phyloP scores from a whole-genome alignment of 352 stramenopile genomes.

The Phytopythium helicoides region DNA sequence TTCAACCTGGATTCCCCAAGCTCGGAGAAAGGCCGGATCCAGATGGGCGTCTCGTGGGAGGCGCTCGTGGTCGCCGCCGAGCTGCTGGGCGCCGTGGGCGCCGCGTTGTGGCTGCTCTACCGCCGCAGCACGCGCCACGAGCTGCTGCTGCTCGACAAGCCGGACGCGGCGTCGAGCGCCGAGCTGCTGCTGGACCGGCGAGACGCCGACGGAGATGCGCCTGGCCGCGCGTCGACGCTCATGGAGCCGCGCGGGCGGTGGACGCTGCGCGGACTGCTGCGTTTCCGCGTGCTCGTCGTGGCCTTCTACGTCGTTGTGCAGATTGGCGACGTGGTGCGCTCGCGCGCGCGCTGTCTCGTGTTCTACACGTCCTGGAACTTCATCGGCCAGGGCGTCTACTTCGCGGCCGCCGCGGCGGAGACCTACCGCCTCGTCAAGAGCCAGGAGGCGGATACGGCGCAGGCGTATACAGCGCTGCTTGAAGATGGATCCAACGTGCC shows the following conservation, averaged over 20 bases:
- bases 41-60: conserved; percentile 42
- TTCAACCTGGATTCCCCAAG: too few relatives aligned
- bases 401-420: conserved; percentile 26
- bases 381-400: conserved; percentile 67
- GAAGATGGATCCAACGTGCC: conserved; percentile 31
- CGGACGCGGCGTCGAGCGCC: neutral
- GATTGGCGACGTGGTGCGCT: conserved; percentile 57
- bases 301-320: conserved; percentile 61
- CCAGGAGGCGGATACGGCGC: conserved; percentile 13
- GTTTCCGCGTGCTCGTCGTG: conserved; percentile 27
- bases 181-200: neutral
- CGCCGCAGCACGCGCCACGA: conserved; percentile 32
- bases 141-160: conserved; percentile 20
- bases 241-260: conserved; percentile 43
- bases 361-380: conserved; percentile 91
- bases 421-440: conserved; percentile 27
- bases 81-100: conserved; percentile 34
- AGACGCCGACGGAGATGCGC: neutral
- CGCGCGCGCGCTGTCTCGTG: conserved; percentile 39
- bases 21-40: conserved; percentile 49
- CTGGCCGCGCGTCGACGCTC: conserved; percentile 14
- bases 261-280: conserved; percentile 37
- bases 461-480: conserved; percentile 35
- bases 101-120: conserved; percentile 48
- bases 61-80: conserved; percentile 44